These are phyloP conservation scores for Annulohypoxylon moriforme DNA, from an alignment of 495 filamentous ascomycete species.

Conservation along the genomic window DNA sequence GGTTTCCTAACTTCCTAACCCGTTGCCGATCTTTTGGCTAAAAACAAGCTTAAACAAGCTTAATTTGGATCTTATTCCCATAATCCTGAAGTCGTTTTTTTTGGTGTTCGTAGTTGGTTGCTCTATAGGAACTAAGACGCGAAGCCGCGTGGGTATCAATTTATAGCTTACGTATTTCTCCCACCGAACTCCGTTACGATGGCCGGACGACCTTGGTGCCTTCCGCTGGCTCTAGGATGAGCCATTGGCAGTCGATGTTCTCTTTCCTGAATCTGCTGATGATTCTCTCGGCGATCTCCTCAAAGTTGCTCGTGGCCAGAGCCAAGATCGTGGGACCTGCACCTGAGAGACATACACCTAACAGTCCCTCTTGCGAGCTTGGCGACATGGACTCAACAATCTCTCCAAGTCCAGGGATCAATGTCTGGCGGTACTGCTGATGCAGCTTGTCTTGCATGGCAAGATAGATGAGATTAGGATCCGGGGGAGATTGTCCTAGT, in stretches of 20 bases:
- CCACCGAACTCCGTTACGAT: neutral
- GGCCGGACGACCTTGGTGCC: constrained; percentile 72
- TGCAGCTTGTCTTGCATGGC: constrained; percentile 99
- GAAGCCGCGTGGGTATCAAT: constrained; percentile 18
- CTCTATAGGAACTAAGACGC: constrained; percentile 4
- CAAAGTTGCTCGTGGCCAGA: constrained; percentile 87
- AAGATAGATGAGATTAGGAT: constrained; percentile 90
- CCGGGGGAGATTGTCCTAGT: constrained; percentile 87
- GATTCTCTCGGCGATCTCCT: constrained; percentile 81
- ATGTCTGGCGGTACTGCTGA: constrained; percentile 87
- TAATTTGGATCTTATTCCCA: constrained; percentile 7
- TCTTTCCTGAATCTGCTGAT: constrained; percentile 73
- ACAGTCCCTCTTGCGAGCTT: constrained; percentile 81
- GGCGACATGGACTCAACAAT: constrained; percentile 89
- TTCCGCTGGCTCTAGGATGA: constrained; percentile 86
- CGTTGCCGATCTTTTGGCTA: constrained; percentile 6
- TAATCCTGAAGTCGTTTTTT: neutral
- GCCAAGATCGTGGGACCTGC: constrained; percentile 95
- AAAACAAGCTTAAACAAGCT: no score
- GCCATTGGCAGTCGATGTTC: constrained; percentile 84
- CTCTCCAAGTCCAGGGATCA: constrained; percentile 92
- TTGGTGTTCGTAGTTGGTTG: neutral
- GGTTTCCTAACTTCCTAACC: constrained; percentile 3
- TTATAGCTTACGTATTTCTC: constrained; percentile 6
- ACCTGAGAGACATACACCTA: constrained; percentile 92